Evolutionary conservation across 371 early-diverging fungal species (phyloP), one percentile per base, ranked within the genome.

Genomic region (Mortierella sp.): DNA sequence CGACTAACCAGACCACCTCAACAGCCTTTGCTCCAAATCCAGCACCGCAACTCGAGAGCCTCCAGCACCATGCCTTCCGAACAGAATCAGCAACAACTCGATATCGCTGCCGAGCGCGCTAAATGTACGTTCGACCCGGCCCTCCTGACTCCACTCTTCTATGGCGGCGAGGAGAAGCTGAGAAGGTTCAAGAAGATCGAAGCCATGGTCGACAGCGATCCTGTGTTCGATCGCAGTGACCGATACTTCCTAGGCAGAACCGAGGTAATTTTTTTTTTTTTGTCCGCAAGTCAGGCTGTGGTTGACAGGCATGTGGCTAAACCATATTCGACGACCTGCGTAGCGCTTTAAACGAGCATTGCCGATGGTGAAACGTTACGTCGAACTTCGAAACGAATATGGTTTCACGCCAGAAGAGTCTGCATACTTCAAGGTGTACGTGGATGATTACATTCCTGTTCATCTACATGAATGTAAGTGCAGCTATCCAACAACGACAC

Each of bases 121-220:
- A 82, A 85, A 51, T 83, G 83, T 46, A 76, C 82, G 27, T 88
- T 88, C 58, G 80, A 86, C 63, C 72, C 79, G 10, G 27, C 85
- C 18, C 48, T 57, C 21, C 21, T 68, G 24, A 79, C 79, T 13
- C 58, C 69, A 8, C 69, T 79, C 52, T 79, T 79, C 53, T 68
- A 68, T 54, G 79, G 79, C 13, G 79, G 72, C 1, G 69, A 72
- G 38, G 79, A 72, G 41, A 58, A 58, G 6, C 42, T 71, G 65
- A 21, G 41, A 18, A 54, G 46, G 9, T 26, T 64, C 62, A 71
- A 61, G 56, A 59, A 58, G 13, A 63, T 79, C 14, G 72, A 68
- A 47, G 65, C 68, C n/a, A 59, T 79, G 64, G 43, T 82, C 28
- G 81, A 81, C 52, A 59, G 49, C 16, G 81, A 83, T 31, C 72